Base-by-base conservation (phyloP, 225 moss, liverwort and hornwort genomes). In the Polytrichum formosum region DNA sequence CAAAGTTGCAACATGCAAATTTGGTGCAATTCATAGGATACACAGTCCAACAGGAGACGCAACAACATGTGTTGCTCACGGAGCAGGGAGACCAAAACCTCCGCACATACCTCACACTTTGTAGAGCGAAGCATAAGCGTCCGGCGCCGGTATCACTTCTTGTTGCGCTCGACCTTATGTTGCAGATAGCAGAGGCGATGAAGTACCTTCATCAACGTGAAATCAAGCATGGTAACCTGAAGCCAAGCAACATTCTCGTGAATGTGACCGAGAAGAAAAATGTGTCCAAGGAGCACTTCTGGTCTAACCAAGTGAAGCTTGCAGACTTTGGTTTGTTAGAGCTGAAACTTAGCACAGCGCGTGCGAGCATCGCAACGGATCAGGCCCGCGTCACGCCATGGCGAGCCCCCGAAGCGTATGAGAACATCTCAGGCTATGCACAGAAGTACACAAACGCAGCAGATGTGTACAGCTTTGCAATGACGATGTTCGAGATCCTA, bases 401-500 rank as follows among this genome's bases (percentile, higher is more conserved):
- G 84, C 63, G 67, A 65, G 81, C 84, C 28, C 84, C 81, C 20
- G 84, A 85, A 63, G 64, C 60, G 17, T 27, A 27, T 58, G 27
- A 70, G 30, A 28, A 56, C 29, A 26, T 27, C 7, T 54, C 68
- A 18, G 80, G 71, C 26, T 61, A 53, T 74, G 56, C 56, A 53
- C 76, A 76, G 56, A 58, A 65, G 74, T 82, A 74, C 78, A 76
- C 81, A 18, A 82, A 85, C 56, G 22, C 66, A 28, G 68, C 76
- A 22, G 85, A 85, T 72, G 85, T 82, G 79, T 85, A 79, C 77
- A 85, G 74, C 82, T 85, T 85, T 85, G 77, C 85, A 69, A 72
- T 85, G 79, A 72, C 29, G 28, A 77, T 82, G 79, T 85, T 79
- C 26, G 82, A 85, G 70, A 70, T 82, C 35, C 79, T 85, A 27